These are phyloP conservation scores for Scytalidium sp. DNA, from an alignment of 2,329 filamentous ascomycete species.

Conservation along the genomic window DNA sequence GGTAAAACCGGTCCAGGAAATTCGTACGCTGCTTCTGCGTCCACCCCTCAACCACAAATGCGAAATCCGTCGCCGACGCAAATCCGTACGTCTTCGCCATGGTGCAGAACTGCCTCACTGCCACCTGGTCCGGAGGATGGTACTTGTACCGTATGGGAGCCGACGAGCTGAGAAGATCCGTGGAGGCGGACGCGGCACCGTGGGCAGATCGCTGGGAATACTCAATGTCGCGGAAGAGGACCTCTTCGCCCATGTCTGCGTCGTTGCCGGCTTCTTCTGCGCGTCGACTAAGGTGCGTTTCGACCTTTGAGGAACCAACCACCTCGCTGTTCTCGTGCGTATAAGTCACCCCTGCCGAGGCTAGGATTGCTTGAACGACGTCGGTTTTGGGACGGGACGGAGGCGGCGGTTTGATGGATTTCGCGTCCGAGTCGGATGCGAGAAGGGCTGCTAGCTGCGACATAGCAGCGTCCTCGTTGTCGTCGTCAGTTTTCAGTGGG, in stretches of 20 bases:
- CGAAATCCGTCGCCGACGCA: slow-evolving; percentile 75
- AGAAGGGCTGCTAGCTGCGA: slow-evolving; percentile 67
- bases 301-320: slow-evolving; percentile 87
- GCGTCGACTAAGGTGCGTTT: slow-evolving; percentile 75
- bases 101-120: slow-evolving; percentile 80
- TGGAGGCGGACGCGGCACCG: background rate
- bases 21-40: slow-evolving; percentile 78
- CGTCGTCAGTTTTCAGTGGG: slow-evolving; percentile 34
- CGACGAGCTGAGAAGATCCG: slow-evolving; percentile 7
- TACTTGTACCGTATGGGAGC: slow-evolving; percentile 25
- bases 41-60: slow-evolving; percentile 85
- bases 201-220: slow-evolving; percentile 22
- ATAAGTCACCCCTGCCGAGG: slow-evolving; percentile 86
- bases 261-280: slow-evolving; percentile 47
- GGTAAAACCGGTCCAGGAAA: slow-evolving; percentile 80
- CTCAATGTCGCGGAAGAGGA: slow-evolving; percentile 55
- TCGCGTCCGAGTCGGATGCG: slow-evolving; percentile 41
- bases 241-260: slow-evolving; percentile 45
- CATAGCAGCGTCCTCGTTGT: slow-evolving; percentile 62
- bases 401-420: slow-evolving; percentile 35
- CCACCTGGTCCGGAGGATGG: slow-evolving; percentile 69
- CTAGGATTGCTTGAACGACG: slow-evolving; percentile 83
- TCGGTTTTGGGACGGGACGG: slow-evolving; percentile 51
- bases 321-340: slow-evolving; percentile 97
- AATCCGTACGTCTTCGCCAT: slow-evolving; percentile 84